A percentile compares a stretch with the other conserved stretches of the same genome.
phyloP scores from a whole-genome alignment of 2,329 filamentous ascomycete species.

The Aspergillus phoenicis region DNA sequence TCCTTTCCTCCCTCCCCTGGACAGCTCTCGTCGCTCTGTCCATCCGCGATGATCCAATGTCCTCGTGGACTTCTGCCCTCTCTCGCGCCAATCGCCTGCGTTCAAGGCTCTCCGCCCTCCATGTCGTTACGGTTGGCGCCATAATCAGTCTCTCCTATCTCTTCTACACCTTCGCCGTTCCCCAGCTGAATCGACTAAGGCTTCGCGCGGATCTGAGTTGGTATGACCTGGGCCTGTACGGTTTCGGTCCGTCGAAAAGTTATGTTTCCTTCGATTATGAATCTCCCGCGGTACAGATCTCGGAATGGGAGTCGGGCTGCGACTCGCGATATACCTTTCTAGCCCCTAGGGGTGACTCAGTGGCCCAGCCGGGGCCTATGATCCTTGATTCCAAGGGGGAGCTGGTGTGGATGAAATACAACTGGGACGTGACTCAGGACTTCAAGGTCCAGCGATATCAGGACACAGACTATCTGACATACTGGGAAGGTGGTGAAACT shows the following conservation, averaged over 20 bases:
- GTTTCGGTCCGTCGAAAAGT: conserved; percentile 32
- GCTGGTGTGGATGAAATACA: conserved; percentile 31
- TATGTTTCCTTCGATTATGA: conserved; percentile 35
- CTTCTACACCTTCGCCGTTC: conserved; percentile 21
- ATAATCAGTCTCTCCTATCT: conserved; percentile 22
- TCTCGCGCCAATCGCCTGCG: conserved; percentile 11
- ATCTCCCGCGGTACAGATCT: conserved; percentile 31
- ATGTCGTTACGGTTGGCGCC: conserved; percentile 9
- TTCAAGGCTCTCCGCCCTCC: conserved; percentile 12
- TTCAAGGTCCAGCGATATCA: conserved; percentile 30
- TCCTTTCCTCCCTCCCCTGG: background rate
- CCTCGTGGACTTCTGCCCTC: conserved; percentile 17
- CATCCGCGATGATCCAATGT: conserved; percentile 21
- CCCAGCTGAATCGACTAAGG: conserved; percentile 22
- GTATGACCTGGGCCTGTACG: conserved; percentile 36
- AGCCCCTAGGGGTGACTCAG: conserved; percentile 35
- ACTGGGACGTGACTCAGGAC: conserved; percentile 29
- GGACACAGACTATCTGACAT: conserved; percentile 29
- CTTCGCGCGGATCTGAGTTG: conserved; percentile 23
- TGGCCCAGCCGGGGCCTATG: conserved; percentile 29
- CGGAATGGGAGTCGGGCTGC: conserved; percentile 28
- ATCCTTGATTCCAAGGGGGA: conserved; percentile 32
- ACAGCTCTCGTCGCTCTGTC: background rate
- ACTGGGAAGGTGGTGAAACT: conserved; percentile 30
- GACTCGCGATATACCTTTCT: conserved; percentile 35